phyloP scores from a whole-genome alignment of 2,329 filamentous ascomycete species.

The Xylaria polymorpha region DNA sequence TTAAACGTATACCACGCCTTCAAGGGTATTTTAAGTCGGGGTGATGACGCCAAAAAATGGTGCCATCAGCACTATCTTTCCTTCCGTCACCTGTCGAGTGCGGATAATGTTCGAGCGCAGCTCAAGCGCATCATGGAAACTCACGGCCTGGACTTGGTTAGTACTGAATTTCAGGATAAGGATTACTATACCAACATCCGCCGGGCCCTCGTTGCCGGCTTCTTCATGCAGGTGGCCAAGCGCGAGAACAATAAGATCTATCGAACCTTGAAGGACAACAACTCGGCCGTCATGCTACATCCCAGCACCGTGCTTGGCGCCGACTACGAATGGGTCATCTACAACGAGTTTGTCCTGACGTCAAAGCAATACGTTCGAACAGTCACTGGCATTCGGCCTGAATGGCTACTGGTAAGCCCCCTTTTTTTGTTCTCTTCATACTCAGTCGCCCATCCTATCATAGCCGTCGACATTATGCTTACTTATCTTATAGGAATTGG shows the following conservation, averaged over 20 bases:
- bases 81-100: slow-evolving; percentile 86
- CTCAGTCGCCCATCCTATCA: background rate
- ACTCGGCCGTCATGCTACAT: slow-evolving; percentile 92
- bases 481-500: slow-evolving; percentile 77
- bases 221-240: slow-evolving; percentile 99
- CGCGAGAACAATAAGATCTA: slow-evolving; percentile 91
- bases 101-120: slow-evolving; percentile 92
- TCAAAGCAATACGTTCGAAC: slow-evolving; percentile 98
- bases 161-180: slow-evolving; percentile 92
- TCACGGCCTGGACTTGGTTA: slow-evolving; percentile 84
- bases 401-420: slow-evolving; percentile 85
- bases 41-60: slow-evolving; percentile 84
- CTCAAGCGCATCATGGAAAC: slow-evolving; percentile 98
- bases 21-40: slow-evolving; percentile 77
- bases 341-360: slow-evolving; percentile 98
- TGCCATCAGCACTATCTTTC: slow-evolving; percentile 97
- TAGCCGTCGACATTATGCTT: slow-evolving; percentile 42
- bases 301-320: slow-evolving; percentile 89
- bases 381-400: slow-evolving; percentile 88
- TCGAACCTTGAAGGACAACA: slow-evolving; percentile 95
- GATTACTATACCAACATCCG: slow-evolving; percentile 99
- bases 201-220: slow-evolving; percentile 88
- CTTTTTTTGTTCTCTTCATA: slow-evolving; percentile 3
- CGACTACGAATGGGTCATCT: slow-evolving; percentile 96
- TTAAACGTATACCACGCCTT: slow-evolving; percentile 99